Evolutionary conservation across 2,329 filamentous ascomycete genomes (phyloP).

Genomic region (Atkinsonella texensis): DNA sequence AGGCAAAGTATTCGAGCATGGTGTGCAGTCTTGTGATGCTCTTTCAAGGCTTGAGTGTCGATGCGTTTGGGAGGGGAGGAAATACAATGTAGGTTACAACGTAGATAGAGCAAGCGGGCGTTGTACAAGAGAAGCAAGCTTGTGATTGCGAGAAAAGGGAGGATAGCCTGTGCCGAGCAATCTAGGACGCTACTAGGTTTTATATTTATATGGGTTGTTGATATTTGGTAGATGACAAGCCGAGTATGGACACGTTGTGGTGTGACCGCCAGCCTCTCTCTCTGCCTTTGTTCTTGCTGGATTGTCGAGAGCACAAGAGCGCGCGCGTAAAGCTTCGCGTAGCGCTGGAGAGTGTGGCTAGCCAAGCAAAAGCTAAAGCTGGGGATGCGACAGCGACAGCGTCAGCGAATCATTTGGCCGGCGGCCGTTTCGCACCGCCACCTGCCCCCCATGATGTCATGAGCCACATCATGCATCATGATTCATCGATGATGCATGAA

Average conservation of each 20-base stretch:
- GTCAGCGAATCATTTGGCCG: background rate
- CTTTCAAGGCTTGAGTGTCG: background rate
- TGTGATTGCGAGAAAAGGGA: background rate
- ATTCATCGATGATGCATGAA: no score
- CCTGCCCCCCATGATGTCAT: conserved; percentile 20
- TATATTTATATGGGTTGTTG: no score
- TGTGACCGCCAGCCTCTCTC: background rate
- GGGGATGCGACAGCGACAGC: no score
- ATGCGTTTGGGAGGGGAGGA: no score
- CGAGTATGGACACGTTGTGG: no score
- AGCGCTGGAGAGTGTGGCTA: background rate
- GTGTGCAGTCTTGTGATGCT: conserved; percentile 8
- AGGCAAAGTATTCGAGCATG: conserved; percentile 53
- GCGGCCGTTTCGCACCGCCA: conserved; percentile 18
- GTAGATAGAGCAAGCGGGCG: background rate
- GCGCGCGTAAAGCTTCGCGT: background rate
- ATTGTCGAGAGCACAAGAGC: background rate
- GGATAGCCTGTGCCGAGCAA: no score
- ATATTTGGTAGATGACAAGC: no score
- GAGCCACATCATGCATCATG: conserved; percentile 7
- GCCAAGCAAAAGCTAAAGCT: no score
- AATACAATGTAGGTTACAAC: no score
- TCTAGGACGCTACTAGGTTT: background rate
- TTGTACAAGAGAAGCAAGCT: background rate
- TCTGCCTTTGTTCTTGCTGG: background rate